phyloP scores from a whole-genome alignment of 345 rosid genomes.

The Combretum micranthum region DNA sequence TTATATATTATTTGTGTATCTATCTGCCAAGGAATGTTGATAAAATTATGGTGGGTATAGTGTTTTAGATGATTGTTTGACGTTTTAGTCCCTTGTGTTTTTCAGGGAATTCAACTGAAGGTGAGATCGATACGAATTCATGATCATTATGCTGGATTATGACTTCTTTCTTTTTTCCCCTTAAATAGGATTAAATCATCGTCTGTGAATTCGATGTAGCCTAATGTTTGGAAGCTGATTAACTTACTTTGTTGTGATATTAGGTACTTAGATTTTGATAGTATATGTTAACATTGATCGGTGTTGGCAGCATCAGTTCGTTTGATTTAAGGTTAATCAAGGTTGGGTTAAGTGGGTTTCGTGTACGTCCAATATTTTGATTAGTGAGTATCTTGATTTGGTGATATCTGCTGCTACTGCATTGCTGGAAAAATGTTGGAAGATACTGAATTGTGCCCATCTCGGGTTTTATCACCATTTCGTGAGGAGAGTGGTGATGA shows the following conservation, averaged over 20 bases:
- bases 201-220: no score
- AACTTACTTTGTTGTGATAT: no score
- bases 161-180: neutral
- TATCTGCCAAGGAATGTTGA: neutral
- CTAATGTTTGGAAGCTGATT: no score
- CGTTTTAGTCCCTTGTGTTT: conserved; percentile 1
- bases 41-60: no score
- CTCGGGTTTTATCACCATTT: conserved; percentile 41
- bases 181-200: neutral
- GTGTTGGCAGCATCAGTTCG: no score
- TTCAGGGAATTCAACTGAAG: conserved; percentile 17
- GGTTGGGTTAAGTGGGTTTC: neutral
- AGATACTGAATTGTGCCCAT: conserved; percentile 31
- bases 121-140: neutral
- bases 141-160: neutral
- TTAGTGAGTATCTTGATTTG: conserved; percentile 6
- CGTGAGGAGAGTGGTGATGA: conserved; percentile 63
- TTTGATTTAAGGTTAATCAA: neutral
- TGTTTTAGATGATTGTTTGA: no score
- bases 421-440: conserved; percentile 22
- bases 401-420: neutral
- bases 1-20: neutral
- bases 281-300: no score
- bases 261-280: no score
- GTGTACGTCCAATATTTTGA: conserved; percentile 5